Percentiles rank a stretch among this genome's conserved stretches.
phyloP scores from a whole-genome alignment of 345 rosid species.

The Salix caprea region DNA sequence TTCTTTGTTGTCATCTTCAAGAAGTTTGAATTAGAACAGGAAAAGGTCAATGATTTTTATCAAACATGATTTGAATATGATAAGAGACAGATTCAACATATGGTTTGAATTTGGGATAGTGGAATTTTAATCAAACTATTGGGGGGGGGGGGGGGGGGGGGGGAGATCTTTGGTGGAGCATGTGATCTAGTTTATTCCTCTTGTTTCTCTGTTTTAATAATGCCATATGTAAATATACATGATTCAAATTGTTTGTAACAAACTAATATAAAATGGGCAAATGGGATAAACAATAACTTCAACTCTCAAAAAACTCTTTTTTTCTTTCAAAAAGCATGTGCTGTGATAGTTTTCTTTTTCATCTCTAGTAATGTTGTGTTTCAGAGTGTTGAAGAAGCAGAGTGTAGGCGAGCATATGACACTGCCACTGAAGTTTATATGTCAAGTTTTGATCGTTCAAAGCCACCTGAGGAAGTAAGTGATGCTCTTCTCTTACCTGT shows the following conservation, averaged over 20 bases:
- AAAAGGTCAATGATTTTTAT: neutral
- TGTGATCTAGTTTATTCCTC: too few relatives aligned
- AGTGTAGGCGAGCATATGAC: constrained; percentile 89
- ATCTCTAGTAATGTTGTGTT: constrained; percentile 3
- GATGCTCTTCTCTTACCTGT: constrained; percentile 6
- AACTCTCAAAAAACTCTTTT: neutral
- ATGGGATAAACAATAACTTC: neutral
- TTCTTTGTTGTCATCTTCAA: neutral
- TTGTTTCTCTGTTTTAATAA: too few relatives aligned
- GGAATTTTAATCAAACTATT: neutral
- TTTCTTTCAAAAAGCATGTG: neutral
- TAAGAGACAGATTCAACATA: neutral
- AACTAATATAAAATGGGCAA: neutral
- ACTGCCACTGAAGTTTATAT: constrained; percentile 66
- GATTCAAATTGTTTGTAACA: neutral
- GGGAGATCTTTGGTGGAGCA: too few relatives aligned
- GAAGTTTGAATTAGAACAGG: neutral
- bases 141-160: neutral
- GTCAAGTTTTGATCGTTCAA: constrained; percentile 64
- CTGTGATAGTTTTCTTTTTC: neutral
- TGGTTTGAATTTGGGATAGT: neutral
- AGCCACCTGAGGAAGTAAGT: constrained; percentile 85
- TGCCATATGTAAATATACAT: neutral
- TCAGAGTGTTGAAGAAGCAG: constrained; percentile 98
- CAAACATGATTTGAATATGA: neutral